Conservation (phyloP, 202 grass and related monocot genomes). For the Saccharum hybrid region DNA sequence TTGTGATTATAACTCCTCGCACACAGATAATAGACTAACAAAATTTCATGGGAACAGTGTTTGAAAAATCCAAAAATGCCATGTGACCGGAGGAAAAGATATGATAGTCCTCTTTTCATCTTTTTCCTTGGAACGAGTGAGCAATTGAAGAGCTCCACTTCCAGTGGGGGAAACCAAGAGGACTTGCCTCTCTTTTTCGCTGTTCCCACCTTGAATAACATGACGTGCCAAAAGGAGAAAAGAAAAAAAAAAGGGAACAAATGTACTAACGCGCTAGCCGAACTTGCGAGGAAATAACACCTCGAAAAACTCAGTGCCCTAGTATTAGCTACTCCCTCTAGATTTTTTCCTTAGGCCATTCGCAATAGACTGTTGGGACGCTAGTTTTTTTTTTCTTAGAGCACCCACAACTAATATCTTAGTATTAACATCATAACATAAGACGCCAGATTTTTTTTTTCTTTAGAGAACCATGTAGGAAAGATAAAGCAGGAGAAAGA, state of each 20-base stretch:
- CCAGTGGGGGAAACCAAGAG: conserved; percentile 43
- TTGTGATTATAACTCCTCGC: neutral
- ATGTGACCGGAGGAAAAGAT: neutral
- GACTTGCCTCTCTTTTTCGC: conserved; percentile 18
- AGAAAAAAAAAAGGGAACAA: neutral
- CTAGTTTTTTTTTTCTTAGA: too few relatives aligned
- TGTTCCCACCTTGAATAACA: neutral
- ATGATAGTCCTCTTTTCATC: neutral
- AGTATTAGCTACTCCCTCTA: too few relatives aligned
- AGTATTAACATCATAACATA: too few relatives aligned
- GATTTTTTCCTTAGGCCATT: too few relatives aligned
- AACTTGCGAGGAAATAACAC: neutral
- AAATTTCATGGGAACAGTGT: neutral
- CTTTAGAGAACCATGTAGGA: too few relatives aligned
- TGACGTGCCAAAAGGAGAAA: conserved; percentile 8
- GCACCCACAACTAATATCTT: too few relatives aligned
- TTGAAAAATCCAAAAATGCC: neutral
- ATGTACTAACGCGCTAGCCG: conserved; percentile 18
- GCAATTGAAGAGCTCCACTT: neutral
- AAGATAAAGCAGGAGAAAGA: too few relatives aligned
- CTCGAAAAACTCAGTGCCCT: neutral
- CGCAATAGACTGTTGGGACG: too few relatives aligned
- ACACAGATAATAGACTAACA: neutral
- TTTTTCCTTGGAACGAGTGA: conserved; percentile 42
- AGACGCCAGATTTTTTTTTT: too few relatives aligned